phyloP scores from a whole-genome alignment of 306 rosid genomes.

The Boehmeria nivea region DNA sequence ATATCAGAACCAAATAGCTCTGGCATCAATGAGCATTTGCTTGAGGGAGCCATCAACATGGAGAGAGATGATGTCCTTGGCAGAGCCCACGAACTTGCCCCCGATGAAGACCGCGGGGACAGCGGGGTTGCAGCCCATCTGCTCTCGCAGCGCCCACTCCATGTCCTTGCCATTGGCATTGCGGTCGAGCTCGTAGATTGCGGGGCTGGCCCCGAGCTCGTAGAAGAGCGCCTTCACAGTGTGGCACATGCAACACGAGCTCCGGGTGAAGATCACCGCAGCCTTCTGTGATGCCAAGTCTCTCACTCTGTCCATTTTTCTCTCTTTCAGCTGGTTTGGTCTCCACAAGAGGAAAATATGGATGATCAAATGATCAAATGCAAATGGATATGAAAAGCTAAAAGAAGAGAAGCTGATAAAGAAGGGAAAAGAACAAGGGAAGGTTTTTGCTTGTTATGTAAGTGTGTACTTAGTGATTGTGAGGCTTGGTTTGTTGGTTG shows the following conservation, averaged over 20 bases:
- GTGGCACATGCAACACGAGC: constrained; percentile 93
- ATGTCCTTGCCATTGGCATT: constrained; percentile 72
- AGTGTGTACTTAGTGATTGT: not conserved
- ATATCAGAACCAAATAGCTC: constrained; percentile 89
- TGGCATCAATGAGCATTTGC: constrained; percentile 87
- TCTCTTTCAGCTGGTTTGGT: no score
- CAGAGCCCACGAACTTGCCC: constrained; percentile 77
- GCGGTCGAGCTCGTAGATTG: constrained; percentile 80
- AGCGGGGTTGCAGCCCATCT: constrained; percentile 75
- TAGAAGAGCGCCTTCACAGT: constrained; percentile 83
- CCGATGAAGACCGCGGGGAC: constrained; percentile 97
- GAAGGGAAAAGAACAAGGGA: constrained; percentile 7
- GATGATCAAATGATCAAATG: no score
- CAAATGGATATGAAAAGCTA: no score
- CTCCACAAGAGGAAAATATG: no score
- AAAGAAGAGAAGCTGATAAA: constrained; percentile 12
- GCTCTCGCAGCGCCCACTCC: constrained; percentile 68
- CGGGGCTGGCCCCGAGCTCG: constrained; percentile 96
- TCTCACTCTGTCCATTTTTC: constrained; percentile 67
- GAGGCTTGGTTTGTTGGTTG: constrained; percentile 31
- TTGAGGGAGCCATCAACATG: constrained; percentile 92
- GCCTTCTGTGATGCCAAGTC: constrained; percentile 92
- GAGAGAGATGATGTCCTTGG: constrained; percentile 84
- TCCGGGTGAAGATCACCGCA: constrained; percentile 90
- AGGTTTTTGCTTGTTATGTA: constrained; percentile 19